These are phyloP conservation scores for Ceraceosorus guamensis DNA, from an alignment of 1,284 basidiomycete species.

Conservation along the genomic window DNA sequence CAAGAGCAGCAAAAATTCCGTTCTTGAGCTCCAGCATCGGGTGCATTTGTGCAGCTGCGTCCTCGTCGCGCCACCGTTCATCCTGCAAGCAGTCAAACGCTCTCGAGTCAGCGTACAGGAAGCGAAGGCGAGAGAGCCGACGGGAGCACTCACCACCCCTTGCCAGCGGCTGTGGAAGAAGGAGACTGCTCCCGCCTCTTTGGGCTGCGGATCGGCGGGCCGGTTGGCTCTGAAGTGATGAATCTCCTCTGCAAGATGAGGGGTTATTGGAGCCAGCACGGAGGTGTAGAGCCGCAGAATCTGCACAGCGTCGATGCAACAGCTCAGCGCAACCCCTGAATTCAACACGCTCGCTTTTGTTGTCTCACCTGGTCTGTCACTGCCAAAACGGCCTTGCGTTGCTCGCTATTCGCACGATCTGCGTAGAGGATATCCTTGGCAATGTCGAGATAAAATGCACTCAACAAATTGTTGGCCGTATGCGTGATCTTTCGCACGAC, in stretches of 20 bases:
- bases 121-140: not conserved
- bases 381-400: slow-evolving; percentile 63
- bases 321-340: not conserved
- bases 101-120: too few relatives aligned
- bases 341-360: slow-evolving; percentile 15
- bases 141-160: slow-evolving; percentile 1
- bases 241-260: slow-evolving; percentile 87
- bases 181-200: slow-evolving; percentile 2
- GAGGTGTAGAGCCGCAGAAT: slow-evolving; percentile 63
- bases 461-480: slow-evolving; percentile 55
- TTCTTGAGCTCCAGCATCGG: slow-evolving; percentile 22
- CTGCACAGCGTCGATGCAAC: slow-evolving; percentile 49
- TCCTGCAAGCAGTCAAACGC: not conserved
- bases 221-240: slow-evolving; percentile 53
- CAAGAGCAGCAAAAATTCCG: slow-evolving; percentile 18
- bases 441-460: slow-evolving; percentile 72
- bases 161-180: slow-evolving; percentile 39
- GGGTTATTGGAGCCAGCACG: slow-evolving; percentile 77
- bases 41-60: slow-evolving; percentile 7
- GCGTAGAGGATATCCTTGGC: slow-evolving; percentile 87
- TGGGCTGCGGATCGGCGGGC: slow-evolving; percentile 19
- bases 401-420: slow-evolving; percentile 54
- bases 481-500: slow-evolving; percentile 51
- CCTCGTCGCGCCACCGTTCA: slow-evolving; percentile 15
- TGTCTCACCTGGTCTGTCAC: slow-evolving; percentile 63